Evolutionary conservation across 23 red algal species (phyloP).

Genomic region (Gracilaria domingensis): DNA sequence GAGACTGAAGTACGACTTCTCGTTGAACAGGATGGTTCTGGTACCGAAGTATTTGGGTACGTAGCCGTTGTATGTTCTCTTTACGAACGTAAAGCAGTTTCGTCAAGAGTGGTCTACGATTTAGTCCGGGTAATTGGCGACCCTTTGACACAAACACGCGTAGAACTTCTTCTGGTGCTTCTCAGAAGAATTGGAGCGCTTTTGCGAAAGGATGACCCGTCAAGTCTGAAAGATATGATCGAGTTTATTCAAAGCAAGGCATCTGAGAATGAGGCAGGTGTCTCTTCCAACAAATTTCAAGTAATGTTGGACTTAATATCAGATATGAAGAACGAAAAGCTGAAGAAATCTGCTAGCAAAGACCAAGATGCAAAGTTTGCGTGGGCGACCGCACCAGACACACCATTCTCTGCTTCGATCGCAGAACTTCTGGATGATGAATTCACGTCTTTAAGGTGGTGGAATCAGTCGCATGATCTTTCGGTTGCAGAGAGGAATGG

Average conservation of each 20-base stretch:
- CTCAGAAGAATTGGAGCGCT: constrained; percentile 40
- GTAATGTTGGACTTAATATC: constrained; percentile 65
- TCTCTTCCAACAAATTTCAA: constrained; percentile 38
- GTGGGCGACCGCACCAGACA: constrained; percentile 39
- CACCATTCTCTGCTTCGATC: constrained; percentile 45
- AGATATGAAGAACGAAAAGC: constrained; percentile 68
- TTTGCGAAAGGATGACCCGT: constrained; percentile 52
- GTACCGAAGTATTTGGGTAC: constrained; percentile 47
- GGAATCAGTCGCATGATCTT: constrained; percentile 37
- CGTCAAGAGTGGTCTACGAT: constrained; percentile 42
- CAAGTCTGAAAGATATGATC: constrained; percentile 64
- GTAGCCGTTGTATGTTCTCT: constrained; percentile 47
- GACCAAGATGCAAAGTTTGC: constrained; percentile 29
- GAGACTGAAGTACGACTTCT: constrained; percentile 10
- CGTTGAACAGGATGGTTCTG: constrained; percentile 8
- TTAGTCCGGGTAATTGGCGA: constrained; percentile 28
- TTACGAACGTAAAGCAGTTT: constrained; percentile 43
- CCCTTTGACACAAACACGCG: constrained; percentile 9
- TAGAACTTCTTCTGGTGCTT: constrained; percentile 52
- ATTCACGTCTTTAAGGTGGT: constrained; percentile 49
- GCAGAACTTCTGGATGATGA: constrained; percentile 60
- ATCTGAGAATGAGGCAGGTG: neutral
- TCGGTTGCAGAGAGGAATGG: constrained; percentile 36
- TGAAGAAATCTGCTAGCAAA: neutral
- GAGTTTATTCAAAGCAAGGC: constrained; percentile 46